These are phyloP conservation scores for Penicillium sp. DNA, from an alignment of 2,329 filamentous ascomycete genomes.

Conservation along the genomic window DNA sequence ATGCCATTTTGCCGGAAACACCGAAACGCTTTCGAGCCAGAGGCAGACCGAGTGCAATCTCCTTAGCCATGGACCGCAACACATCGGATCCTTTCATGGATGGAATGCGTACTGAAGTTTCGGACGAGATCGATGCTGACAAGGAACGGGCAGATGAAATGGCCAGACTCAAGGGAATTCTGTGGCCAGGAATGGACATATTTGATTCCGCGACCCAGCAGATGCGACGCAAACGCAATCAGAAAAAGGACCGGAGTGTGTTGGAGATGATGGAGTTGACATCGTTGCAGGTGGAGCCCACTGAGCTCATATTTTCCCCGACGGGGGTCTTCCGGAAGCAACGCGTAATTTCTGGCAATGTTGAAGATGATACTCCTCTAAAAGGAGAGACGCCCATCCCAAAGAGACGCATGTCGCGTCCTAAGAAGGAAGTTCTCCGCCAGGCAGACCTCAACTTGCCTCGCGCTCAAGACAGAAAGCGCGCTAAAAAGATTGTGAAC, in stretches of 20 bases:
- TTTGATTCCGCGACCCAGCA: conserved; percentile 53
- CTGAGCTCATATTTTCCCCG: conserved; percentile 49
- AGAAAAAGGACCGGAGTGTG: conserved; percentile 51
- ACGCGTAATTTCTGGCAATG: conserved; percentile 49
- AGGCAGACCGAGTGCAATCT: neutral
- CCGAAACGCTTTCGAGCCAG: conserved; percentile 8
- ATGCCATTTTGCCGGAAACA: conserved; percentile 9
- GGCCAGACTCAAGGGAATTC: conserved; percentile 47
- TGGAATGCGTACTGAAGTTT: neutral
- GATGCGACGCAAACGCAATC: conserved; percentile 52
- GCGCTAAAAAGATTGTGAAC: conserved; percentile 17
- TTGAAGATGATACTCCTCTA: conserved; percentile 49
- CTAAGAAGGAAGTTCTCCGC: conserved; percentile 32
- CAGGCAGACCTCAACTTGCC: conserved; percentile 35
- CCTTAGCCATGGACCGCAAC: conserved; percentile 7
- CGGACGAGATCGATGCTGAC: conserved; percentile 23
- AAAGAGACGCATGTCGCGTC: conserved; percentile 33
- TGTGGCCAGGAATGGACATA: conserved; percentile 54
- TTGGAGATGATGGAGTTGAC: conserved; percentile 49
- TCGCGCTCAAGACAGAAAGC: conserved; percentile 28
- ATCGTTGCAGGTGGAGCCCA: conserved; percentile 47
- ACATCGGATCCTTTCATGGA: conserved; percentile 20
- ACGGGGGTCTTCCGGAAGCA: conserved; percentile 44
- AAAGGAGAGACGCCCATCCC: conserved; percentile 48
- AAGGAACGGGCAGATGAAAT: conserved; percentile 39